A percentile compares a stretch with the other conserved stretches of the same genome.
phyloP scores from a whole-genome alignment of 768 basidiomycete genomes.

The Lactarius trivialis region DNA sequence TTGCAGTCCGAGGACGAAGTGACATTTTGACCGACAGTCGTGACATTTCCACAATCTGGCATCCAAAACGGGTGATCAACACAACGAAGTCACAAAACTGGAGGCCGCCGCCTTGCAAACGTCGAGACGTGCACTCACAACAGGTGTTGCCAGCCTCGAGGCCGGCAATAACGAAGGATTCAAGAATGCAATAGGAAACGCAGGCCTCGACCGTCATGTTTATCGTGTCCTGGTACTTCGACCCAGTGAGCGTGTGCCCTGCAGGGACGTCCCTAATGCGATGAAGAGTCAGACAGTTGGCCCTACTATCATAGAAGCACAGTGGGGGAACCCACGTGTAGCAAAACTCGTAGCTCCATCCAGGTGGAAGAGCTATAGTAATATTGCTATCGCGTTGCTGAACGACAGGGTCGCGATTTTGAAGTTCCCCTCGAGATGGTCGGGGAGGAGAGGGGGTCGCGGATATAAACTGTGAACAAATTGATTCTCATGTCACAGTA shows the following conservation, averaged over 20 bases:
- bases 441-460: too few species aligned
- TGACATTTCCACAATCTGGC: conserved; percentile 58
- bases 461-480: too few species aligned
- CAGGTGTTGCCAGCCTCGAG: conserved; percentile 63
- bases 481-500: too few species aligned
- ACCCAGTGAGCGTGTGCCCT: conserved; percentile 51
- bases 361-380: conserved; percentile 45
- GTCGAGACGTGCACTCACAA: conserved; percentile 35
- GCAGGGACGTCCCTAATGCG: conserved; percentile 45
- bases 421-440: neutral
- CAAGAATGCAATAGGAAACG: conserved; percentile 31
- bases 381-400: conserved; percentile 5
- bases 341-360: conserved; percentile 58
- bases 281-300: conserved; percentile 30
- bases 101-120: neutral
- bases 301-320: neutral
- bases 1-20: conserved; percentile 49
- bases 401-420: conserved; percentile 2
- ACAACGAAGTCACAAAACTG: neutral
- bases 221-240: conserved; percentile 36
- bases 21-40: conserved; percentile 40
- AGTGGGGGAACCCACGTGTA: conserved; percentile 41
- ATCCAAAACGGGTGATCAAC: conserved; percentile 1
- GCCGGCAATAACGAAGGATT: conserved; percentile 57
- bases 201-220: conserved; percentile 59